Conservation (phyloP, 345 rosid genomes). For the Balakata baccata region DNA sequence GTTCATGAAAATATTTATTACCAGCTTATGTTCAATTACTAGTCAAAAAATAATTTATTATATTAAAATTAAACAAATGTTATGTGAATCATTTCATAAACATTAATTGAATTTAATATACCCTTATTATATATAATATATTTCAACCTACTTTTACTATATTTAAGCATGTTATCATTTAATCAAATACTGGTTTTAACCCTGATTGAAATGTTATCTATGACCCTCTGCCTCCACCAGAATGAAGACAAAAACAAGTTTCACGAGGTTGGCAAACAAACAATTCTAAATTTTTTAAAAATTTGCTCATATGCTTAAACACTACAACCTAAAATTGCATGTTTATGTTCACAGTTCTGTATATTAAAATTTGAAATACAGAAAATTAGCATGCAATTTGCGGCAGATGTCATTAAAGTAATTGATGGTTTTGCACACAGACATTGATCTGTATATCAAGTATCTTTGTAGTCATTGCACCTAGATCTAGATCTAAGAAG, state of each 20-base stretch:
- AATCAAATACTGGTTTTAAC: background rate
- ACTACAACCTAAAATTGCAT: background rate
- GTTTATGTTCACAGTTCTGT: background rate
- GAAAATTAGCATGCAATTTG: background rate
- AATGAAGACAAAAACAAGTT: background rate
- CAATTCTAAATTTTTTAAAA: background rate
- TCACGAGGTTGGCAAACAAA: background rate
- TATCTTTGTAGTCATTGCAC: background rate
- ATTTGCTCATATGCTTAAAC: background rate
- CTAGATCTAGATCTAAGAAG: too few species aligned
- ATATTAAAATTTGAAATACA: background rate
- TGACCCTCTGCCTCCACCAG: background rate
- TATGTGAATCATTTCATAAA: too few species aligned
- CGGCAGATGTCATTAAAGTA: background rate
- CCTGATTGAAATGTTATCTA: background rate
- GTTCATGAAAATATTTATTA: too few species aligned
- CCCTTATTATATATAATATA: too few species aligned
- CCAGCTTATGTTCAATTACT: too few species aligned
- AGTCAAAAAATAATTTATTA: too few species aligned
- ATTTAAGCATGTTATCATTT: too few species aligned
- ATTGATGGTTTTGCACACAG: background rate
- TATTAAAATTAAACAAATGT: too few species aligned
- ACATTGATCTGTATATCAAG: background rate
- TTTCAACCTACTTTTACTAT: too few species aligned
- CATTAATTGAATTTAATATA: too few species aligned